phyloP scores from a whole-genome alignment of 2,329 filamentous ascomycete species.

The Ophiosphaerella narmari region DNA sequence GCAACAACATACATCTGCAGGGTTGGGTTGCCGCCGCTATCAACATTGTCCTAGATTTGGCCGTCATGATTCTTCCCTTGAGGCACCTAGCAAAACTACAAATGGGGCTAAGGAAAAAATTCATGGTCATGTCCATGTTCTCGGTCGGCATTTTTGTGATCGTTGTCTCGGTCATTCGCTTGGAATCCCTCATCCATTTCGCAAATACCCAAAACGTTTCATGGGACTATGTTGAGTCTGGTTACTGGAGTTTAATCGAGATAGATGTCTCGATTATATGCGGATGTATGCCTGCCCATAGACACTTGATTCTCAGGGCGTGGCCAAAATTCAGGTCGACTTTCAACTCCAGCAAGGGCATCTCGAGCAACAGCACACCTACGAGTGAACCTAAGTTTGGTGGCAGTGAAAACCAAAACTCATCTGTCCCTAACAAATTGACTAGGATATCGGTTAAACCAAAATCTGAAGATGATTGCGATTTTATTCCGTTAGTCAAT shows the following conservation, averaged over 20 bases:
- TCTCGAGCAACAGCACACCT: constrained; percentile 8
- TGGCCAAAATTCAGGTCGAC: constrained; percentile 21
- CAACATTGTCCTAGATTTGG: constrained; percentile 38
- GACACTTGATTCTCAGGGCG: constrained; percentile 16
- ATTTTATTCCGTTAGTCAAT: constrained; percentile 27
- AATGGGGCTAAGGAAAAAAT: constrained; percentile 39
- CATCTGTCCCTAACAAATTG: constrained; percentile 3
- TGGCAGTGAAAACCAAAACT: not conserved
- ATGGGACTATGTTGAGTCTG: constrained; percentile 47
- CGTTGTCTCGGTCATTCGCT: constrained; percentile 48
- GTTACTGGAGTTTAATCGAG: constrained; percentile 50
- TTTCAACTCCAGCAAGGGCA: constrained; percentile 10
- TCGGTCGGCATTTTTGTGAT: constrained; percentile 48
- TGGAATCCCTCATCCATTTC: constrained; percentile 49
- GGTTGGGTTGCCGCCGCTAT: constrained; percentile 35
- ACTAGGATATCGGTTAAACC: constrained; percentile 20
- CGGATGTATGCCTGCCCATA: constrained; percentile 48
- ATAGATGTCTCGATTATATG: constrained; percentile 40
- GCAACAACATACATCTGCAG: constrained; percentile 41
- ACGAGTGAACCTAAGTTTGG: constrained; percentile 1
- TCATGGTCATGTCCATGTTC: constrained; percentile 45
- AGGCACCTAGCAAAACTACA: constrained; percentile 36
- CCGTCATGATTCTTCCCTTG: constrained; percentile 40
- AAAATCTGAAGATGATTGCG: constrained; percentile 16
- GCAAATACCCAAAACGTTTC: constrained; percentile 47